Evolutionary conservation across 2,329 filamentous ascomycete species (phyloP), one percentile per base, ranked within the genome.

Genomic region (Coniosporium tulheliwenetii): DNA sequence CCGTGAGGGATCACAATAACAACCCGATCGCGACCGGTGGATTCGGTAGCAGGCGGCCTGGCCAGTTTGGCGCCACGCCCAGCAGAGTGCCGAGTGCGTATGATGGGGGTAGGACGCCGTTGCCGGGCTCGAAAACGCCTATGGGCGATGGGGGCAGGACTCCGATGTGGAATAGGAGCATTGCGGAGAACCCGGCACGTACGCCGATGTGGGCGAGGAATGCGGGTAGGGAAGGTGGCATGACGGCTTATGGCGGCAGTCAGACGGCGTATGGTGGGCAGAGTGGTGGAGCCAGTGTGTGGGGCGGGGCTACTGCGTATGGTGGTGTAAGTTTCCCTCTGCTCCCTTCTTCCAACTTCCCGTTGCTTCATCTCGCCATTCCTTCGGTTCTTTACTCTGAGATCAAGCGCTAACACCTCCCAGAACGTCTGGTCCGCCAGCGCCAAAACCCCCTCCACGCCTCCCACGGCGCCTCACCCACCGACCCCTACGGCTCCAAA

Each of bases 1-100:
- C 75, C 16, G 82, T 93, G 63, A 87, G 89, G 59, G 89, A 98
- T 46, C 67, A 72, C 46, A 62, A 81, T 41, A 89, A 26, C 19
- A 26, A 26, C 19, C 19, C 19, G 19, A 26, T 26, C 19, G 19
- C 7, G 19, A 7, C 7, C 19, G 19, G 19, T 26, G 19, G 19
- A 26, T 26, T 53, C 38, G 67, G 69, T 37, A 63, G 62, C 14
- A 60, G 60, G 8, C 63, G 65, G 29, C 19, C 19, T 4, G 19
- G 19, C 19, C 19, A 26, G 19, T 26, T 65, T 26, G 67, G 67
- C 42, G 62, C 59, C 38, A 50, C 41, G 52, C 54, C 43, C 45
- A 69, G 54, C 19, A 26, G 19, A 26, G 19, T 26, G 19, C 19
- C 19, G 19, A 26, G 19, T 26, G 19, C 19, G 19, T 26, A 26